Base-by-base conservation (phyloP, 2,329 filamentous ascomycete genomes). In the Cladosporium sp. region DNA sequence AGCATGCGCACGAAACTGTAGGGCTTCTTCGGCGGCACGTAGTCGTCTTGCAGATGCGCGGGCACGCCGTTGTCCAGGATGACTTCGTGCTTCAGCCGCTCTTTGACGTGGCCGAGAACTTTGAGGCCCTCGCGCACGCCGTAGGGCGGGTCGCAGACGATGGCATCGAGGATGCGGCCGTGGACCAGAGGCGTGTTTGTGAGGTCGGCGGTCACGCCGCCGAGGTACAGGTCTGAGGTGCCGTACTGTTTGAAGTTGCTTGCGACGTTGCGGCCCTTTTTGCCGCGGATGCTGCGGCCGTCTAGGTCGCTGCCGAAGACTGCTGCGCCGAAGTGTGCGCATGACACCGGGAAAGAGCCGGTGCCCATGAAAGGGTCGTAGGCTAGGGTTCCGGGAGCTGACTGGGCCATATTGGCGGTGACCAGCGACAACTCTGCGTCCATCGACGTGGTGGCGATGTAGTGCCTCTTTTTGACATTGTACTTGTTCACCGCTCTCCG, bases 371-470 rank as follows among this genome's bases (percentile, higher is more conserved):
- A 99, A 0, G 95, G 95, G 72, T 99, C 95, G 73, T 94, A 97
- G 72, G 96, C 91, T 2, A 98, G 76, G 74, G 91, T 96, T 0
- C 92, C 94, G 0, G 93, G 91, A 0, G 82, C 89, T 0, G 93
- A 93, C 16, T 91, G 86, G 0, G 92, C 91, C 71, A 99, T 88
- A 74, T 98, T 99, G 1, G 94, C 95, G 0, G 93, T 97, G 26
- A 99, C 82, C 0, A 99, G 84, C 14, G 93, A 91, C 52, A 99
- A 84, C 77, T 98, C 95, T 0, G 94, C 91, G 76, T 99, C 95
- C 95, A 99, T 98, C 55, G 91, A 95, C 0, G 95, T 99, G 0
- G 94, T 98, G 71, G 91, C 92, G 72, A 99, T 98, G 76, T 99
- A 99, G 46, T 86, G 85, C 31, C 95, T 84, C 79, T 96, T 97